phyloP scores from a whole-genome alignment of 805 yeast species.

The Ogataea methanolica region DNA sequence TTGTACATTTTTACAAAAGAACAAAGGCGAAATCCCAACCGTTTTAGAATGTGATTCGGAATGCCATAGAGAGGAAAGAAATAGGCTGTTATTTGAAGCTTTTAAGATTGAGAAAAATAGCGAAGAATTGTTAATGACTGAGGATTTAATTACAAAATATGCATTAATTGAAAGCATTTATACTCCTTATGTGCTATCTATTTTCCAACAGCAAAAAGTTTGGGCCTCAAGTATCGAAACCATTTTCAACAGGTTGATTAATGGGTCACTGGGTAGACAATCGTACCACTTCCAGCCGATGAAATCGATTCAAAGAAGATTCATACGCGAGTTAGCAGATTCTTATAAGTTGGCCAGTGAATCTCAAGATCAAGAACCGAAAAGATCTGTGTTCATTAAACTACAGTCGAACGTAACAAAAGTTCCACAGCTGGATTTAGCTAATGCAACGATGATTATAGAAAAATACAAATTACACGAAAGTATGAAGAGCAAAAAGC shows the following conservation, averaged over 20 bases:
- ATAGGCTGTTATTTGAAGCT: slow-evolving; percentile 58
- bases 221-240: slow-evolving; percentile 71
- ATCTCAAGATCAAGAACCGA: slow-evolving; percentile 80
- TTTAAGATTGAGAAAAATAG: slow-evolving; percentile 31
- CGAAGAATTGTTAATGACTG: slow-evolving; percentile 10
- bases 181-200: slow-evolving; percentile 40
- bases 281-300: slow-evolving; percentile 68
- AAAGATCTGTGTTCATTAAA: slow-evolving; percentile 63
- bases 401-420: slow-evolving; percentile 23
- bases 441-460: slow-evolving; percentile 36
- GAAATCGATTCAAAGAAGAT: slow-evolving; percentile 62
- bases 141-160: slow-evolving; percentile 20
- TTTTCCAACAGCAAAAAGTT: slow-evolving; percentile 48
- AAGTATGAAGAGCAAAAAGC: slow-evolving; percentile 23
- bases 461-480: slow-evolving; percentile 29
- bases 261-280: slow-evolving; percentile 31
- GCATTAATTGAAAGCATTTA: slow-evolving; percentile 33
- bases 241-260: slow-evolving; percentile 45
- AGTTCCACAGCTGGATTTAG: slow-evolving; percentile 43
- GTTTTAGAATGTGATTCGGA: slow-evolving; percentile 64
- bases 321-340: slow-evolving; percentile 64
- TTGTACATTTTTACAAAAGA: slow-evolving; percentile 38
- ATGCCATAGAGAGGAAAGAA: slow-evolving; percentile 60
- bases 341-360: slow-evolving; percentile 58
- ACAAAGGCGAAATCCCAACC: slow-evolving; percentile 25